Conservation (phyloP, 495 filamentous ascomycete genomes). For the Penicillium bialowiezense region DNA sequence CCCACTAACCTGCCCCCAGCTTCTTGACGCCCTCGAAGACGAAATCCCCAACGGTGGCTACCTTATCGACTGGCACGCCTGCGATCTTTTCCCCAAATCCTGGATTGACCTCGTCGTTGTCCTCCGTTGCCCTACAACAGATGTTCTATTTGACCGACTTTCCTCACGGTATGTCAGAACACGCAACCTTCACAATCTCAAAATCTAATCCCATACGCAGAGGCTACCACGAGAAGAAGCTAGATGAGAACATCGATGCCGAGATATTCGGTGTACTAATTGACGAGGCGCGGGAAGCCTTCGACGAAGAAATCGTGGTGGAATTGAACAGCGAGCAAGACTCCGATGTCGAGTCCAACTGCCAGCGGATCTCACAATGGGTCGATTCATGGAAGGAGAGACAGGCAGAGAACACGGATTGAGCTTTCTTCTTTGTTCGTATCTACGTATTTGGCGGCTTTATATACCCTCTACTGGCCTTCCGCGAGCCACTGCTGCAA, state of each 20-base stretch:
- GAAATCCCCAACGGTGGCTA: slow-evolving; percentile 76
- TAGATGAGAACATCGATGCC: slow-evolving; percentile 93
- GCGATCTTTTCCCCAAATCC: slow-evolving; percentile 88
- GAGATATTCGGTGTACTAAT: slow-evolving; percentile 96
- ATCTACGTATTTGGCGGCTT: slow-evolving; percentile 5
- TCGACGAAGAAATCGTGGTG: slow-evolving; percentile 84
- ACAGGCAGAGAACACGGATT: slow-evolving; percentile 25
- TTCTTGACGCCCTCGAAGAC: slow-evolving; percentile 86
- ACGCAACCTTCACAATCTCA: not conserved
- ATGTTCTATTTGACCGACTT: slow-evolving; percentile 79
- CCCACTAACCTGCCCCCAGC: slow-evolving; percentile 39
- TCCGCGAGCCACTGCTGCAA: slow-evolving; percentile 78
- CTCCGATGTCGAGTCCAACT: slow-evolving; percentile 83
- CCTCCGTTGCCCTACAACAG: slow-evolving; percentile 70
- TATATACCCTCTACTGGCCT: slow-evolving; percentile 30
- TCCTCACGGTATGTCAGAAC: slow-evolving; percentile 53
- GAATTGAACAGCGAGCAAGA: slow-evolving; percentile 79
- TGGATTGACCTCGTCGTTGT: slow-evolving; percentile 97
- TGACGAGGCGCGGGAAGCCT: slow-evolving; percentile 85
- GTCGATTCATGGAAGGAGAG: slow-evolving; percentile 75
- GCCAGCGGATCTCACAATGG: slow-evolving; percentile 82
- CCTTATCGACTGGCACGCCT: slow-evolving; percentile 98
- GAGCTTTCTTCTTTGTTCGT: slow-evolving; percentile 3
- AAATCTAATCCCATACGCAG: slow-evolving; percentile 34
- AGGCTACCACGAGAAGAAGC: slow-evolving; percentile 76